Evolutionary conservation across 139 green algal species (phyloP), one percentile per base, ranked within the genome.

Genomic region (Tetradesmus lagerheimii): DNA sequence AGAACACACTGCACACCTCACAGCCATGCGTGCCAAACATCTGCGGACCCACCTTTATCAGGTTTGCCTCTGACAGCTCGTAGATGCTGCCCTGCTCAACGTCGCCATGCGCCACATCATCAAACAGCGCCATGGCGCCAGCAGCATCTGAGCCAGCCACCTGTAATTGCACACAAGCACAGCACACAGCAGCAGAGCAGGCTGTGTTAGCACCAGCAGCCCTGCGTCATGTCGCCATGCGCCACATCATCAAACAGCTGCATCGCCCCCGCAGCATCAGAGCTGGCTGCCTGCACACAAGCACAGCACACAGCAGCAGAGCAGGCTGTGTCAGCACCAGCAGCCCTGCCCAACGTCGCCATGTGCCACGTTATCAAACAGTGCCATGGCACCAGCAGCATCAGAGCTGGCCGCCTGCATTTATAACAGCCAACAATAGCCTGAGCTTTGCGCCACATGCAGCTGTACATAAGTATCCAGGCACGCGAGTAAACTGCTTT

Each of bases 231-330:
- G 39, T 88, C 83, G 4, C 83, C 83, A 43, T 89, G 75, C 0
- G 83, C 83, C 18, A 89, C 45, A n/a, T 89, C 84, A 12, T 89
- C 84, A 82, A 89, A 81, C 84, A 83, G n/a, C n/a, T 82, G 41
- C 84, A 89, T 82, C 20, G 16, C 38, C 20, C 35, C n/a, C 15
- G 66, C 66, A 23, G 66, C 23, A n/a, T 89, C 83, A n/a, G 31
- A 38, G 15, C 37, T n/a, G 38, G 35, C 20, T 4, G 34, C 76
- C 76, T 83, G 76, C 76, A 83, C 20, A 27, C 2, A 50, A 50
- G 43, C 43, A 50, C 43, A 50, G 43, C 4, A 20, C 8, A 62
- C 8, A 20, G 64, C 9, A 76, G 64, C 29, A 35, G 1, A 35
- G 12, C 47, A 62, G 47, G 47, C 43, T 50, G 43, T 50, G 43